Percentiles rank a stretch among this genome's conserved stretches.
Conservation (phyloP, 441 rosid genomes). For the Gossypium gossypioides region DNA sequence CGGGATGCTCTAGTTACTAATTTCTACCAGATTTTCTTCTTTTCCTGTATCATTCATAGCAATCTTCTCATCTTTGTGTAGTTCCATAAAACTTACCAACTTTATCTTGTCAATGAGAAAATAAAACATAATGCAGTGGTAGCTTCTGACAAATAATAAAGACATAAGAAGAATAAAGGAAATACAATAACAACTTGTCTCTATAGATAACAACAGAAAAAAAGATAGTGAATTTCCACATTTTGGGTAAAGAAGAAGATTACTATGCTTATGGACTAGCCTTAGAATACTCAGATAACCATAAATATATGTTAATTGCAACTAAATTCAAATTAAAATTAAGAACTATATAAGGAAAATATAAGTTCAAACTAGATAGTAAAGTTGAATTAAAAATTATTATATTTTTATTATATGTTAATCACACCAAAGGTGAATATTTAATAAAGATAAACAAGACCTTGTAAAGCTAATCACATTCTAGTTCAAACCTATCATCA, state of each 20-base stretch:
- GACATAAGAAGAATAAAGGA: background rate
- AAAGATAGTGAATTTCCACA: no score
- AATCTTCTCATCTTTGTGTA: slow-evolving; percentile 27
- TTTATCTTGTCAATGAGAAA: slow-evolving; percentile 63
- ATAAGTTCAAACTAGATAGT: background rate
- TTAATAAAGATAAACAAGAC: background rate
- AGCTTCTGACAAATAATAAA: background rate
- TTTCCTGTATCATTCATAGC: slow-evolving; percentile 23
- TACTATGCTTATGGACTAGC: no score
- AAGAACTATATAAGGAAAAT: background rate
- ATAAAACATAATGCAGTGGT: slow-evolving; percentile 9
- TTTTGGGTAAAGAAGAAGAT: no score
- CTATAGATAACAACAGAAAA: background rate
- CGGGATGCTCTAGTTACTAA: background rate
- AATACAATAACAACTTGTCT: background rate
- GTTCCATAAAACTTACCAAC: slow-evolving; percentile 63
- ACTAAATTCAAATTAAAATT: background rate
- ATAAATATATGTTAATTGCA: background rate
- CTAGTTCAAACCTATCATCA: background rate
- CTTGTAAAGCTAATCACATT: background rate
- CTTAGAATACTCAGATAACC: no score
- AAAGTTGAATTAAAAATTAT: background rate
- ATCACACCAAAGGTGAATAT: background rate
- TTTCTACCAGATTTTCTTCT: slow-evolving; percentile 21
- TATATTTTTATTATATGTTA: background rate